Evolutionary conservation across 2,329 filamentous ascomycete genomes (phyloP).

Genomic region (Cladosporium austrohemisphaericum): DNA sequence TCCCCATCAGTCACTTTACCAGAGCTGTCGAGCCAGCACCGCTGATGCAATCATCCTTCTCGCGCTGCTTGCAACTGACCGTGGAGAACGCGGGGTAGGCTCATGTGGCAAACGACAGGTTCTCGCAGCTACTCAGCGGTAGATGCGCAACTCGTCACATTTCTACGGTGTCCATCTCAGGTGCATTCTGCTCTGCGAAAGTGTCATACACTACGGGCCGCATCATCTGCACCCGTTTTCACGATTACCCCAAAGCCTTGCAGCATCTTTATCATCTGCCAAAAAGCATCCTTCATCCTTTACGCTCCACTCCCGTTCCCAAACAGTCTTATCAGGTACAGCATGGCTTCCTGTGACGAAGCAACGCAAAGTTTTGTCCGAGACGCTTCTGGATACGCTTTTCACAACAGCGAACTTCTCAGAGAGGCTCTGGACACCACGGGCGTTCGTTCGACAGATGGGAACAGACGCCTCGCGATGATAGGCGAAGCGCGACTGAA

Average conservation of each 20-base stretch:
- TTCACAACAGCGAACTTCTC: slow-evolving; percentile 14
- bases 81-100: too few relatives aligned
- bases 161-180: too few relatives aligned
- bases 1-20: too few relatives aligned
- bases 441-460: neutral
- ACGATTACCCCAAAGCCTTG: neutral
- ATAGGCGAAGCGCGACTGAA: slow-evolving; percentile 11
- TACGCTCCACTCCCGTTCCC: neutral
- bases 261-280: neutral
- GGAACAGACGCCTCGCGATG: slow-evolving; percentile 9
- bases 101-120: too few relatives aligned
- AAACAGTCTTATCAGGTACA: neutral
- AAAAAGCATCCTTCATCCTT: neutral
- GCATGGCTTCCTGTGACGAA: neutral
- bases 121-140: too few relatives aligned
- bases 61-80: too few relatives aligned
- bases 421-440: slow-evolving; percentile 15
- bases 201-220: neutral
- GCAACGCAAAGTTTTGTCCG: neutral
- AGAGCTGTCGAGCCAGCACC: too few relatives aligned
- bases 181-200: neutral
- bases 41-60: too few relatives aligned
- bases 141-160: too few relatives aligned
- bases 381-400: neutral
- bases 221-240: neutral